Conservation (phyloP, 116 monocot species). For the Phalaenopsis hybrid region DNA sequence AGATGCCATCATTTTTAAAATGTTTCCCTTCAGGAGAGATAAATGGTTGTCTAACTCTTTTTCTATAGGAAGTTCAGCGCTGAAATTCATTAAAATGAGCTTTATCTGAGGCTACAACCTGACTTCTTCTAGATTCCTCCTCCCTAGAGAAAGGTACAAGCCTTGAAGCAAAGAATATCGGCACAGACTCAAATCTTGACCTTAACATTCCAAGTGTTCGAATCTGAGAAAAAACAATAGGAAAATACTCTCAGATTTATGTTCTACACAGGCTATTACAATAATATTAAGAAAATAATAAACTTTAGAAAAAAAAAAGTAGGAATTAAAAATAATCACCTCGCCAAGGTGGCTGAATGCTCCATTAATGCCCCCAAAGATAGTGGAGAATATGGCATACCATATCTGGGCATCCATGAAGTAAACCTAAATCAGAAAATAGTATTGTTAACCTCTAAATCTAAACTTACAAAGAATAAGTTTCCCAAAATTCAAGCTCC, state of each 20-base stretch:
- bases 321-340: slow-evolving; percentile 29
- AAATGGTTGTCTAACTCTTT: neutral
- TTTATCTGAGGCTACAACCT: slow-evolving; percentile 17
- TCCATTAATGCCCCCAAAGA: slow-evolving; percentile 87
- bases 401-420: slow-evolving; percentile 99
- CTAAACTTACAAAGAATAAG: neutral
- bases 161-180: slow-evolving; percentile 53
- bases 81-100: neutral
- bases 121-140: slow-evolving; percentile 20
- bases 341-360: slow-evolving; percentile 96
- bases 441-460: slow-evolving; percentile 1
- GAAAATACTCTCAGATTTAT: slow-evolving; percentile 1
- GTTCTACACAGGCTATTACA: neutral
- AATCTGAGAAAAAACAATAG: slow-evolving; percentile 47
- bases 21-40: neutral
- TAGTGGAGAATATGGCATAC: slow-evolving; percentile 95
- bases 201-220: slow-evolving; percentile 94
- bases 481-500: slow-evolving; percentile 1
- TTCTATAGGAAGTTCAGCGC: neutral
- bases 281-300: neutral
- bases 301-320: neutral
- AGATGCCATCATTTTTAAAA: neutral
- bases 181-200: slow-evolving; percentile 88
- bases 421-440: slow-evolving; percentile 55
- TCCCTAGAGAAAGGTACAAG: slow-evolving; percentile 50